Evolutionary conservation across 1,284 basidiomycete genomes (phyloP), one percentile per base, ranked within the genome.

Genomic region (Fereydounia khargensis): DNA sequence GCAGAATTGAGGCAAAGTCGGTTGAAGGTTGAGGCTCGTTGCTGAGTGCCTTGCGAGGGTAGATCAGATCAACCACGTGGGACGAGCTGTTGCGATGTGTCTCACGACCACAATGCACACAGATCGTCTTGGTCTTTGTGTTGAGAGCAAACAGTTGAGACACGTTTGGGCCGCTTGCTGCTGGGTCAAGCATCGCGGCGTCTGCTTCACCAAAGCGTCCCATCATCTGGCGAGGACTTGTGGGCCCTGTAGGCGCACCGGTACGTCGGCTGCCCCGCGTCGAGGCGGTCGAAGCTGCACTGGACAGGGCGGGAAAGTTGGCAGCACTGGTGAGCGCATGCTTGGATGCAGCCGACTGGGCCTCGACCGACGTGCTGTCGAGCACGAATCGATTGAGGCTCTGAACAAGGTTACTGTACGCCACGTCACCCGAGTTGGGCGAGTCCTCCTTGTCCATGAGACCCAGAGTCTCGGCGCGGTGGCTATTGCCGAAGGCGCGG

Each of bases 311-410:
- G 28, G 28, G 14, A n/a, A n/a, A n/a, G 28, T 13, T 31, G 6
- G 28, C 13, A 4, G 14, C 28, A 16, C 14, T 31, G 28, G 14
- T n/a, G 16, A 9, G 16, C 31, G 31, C 31, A 18, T n/a, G 4
- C 31, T 18, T 16, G 17, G 30, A 31, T 31, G 30, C 30, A 16
- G 31, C 31, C 16, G 31, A 33, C 17, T 57, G 51, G 4, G 68
- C 53, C 33, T 69, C 60, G 36, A 44, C 39, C 14, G 66, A 44
- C 13, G 65, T 46, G 22, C 53, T 49, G 55, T 94, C 91, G 31
- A 97, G 78, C 22, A 97, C 80, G 79, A 96, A 97, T 20, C 92
- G 85, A 76, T 97, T 91, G 79, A 96, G 92, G 18, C 85, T 84
- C 77, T 97, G 95, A 23, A 96, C 95, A 76, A 91, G 86, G 42